phyloP scores from a whole-genome alignment of 2,329 filamentous ascomycete species.

The Aspergillus terreus region DNA sequence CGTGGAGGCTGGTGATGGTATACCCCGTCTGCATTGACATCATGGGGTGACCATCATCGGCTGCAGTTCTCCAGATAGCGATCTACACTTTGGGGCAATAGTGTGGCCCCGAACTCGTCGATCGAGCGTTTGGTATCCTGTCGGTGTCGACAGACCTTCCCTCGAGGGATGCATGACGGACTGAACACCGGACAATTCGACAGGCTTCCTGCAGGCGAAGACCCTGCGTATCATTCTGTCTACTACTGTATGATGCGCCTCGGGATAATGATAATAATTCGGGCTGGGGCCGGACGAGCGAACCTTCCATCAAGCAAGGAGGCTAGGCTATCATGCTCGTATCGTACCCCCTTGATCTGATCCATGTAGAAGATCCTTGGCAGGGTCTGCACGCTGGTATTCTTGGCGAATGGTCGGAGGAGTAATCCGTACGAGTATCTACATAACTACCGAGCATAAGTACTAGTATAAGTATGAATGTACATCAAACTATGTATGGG shows the following conservation, averaged over 20 bases:
- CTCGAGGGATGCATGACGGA: background rate
- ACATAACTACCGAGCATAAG: background rate
- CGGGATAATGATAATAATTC: too few relatives aligned
- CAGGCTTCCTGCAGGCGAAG: too few relatives aligned
- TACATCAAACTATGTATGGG: too few relatives aligned
- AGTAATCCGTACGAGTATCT: background rate
- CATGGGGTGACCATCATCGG: background rate
- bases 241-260: too few relatives aligned
- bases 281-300: too few relatives aligned
- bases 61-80: slow-evolving; percentile 1
- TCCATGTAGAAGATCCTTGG: slow-evolving; percentile 20
- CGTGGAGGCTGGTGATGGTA: too few relatives aligned
- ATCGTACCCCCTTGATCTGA: background rate
- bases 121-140: background rate
- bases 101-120: background rate
- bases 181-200: too few relatives aligned
- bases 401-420: background rate
- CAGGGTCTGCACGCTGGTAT: background rate
- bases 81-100: slow-evolving; percentile 4
- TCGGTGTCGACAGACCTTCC: background rate
- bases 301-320: background rate
- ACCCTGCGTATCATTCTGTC: too few relatives aligned
- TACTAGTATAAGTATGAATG: too few relatives aligned
- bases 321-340: background rate
- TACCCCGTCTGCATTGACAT: background rate